These are phyloP conservation scores for Blepharisma undulans DNA, from an alignment of 169 alveolate genomes.

Conservation along the genomic window DNA sequence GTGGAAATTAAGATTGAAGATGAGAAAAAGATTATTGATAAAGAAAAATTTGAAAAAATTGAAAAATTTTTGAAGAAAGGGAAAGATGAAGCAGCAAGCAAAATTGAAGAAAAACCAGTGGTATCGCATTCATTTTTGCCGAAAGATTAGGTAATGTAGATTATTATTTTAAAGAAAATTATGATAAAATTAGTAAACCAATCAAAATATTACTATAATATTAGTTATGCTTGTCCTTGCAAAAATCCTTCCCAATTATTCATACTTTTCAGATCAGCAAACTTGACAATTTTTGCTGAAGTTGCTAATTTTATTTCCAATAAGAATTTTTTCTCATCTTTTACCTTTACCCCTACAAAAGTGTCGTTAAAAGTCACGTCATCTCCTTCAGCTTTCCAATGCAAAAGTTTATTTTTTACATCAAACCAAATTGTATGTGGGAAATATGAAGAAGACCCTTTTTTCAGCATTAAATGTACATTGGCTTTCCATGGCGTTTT, in stretches of 20 bases:
- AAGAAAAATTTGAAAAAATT: background rate
- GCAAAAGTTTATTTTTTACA: background rate
- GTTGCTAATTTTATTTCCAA: background rate
- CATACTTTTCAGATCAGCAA: background rate
- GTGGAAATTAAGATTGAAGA: background rate
- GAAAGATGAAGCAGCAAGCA: background rate
- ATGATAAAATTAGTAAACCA: background rate
- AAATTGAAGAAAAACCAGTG: background rate
- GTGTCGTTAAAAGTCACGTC: background rate
- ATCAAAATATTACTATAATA: too few species aligned
- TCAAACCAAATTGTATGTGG: conserved; percentile 24
- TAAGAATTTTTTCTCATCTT: background rate
- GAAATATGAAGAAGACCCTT: background rate
- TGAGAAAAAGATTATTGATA: background rate
- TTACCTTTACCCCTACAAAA: background rate
- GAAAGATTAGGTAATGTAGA: background rate
- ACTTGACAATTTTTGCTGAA: background rate
- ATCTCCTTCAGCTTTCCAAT: conserved; percentile 36
- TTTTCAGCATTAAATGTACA: background rate
- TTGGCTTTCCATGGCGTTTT: background rate
- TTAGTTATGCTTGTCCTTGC: background rate
- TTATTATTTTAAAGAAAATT: too few species aligned
- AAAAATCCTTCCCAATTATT: background rate
- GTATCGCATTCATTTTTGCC: background rate
- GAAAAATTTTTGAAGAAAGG: background rate